Evolutionary conservation across 2,329 filamentous ascomycete species (phyloP).

Genomic region (Aureobasidium melanogenum): DNA sequence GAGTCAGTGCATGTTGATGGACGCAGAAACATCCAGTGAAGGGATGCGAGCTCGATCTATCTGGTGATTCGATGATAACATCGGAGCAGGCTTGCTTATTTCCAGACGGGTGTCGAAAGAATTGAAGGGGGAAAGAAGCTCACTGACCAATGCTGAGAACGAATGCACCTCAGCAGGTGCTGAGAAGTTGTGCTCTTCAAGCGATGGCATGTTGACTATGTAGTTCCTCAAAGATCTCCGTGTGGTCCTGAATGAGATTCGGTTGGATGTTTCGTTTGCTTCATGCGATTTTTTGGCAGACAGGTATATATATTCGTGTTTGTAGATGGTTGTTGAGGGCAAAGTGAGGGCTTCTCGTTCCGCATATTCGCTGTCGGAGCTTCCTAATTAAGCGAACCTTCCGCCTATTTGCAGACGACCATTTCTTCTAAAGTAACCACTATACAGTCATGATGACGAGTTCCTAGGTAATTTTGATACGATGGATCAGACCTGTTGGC

Average conservation of each 20-base stretch:
- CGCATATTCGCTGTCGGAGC: neutral
- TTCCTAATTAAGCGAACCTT: neutral
- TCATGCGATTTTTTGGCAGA: neutral
- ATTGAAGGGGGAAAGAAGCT: neutral
- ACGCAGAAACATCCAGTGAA: neutral
- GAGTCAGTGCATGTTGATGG: neutral
- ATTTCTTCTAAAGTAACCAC: neutral
- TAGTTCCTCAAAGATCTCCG: too few relatives aligned
- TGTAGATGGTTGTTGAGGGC: neutral
- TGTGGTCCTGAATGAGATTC: neutral
- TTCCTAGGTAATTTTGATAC: neutral
- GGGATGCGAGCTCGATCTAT: too few relatives aligned
- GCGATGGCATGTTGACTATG: slow-evolving; percentile 17
- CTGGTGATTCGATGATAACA: neutral
- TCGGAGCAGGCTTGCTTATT: neutral
- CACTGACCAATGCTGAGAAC: slow-evolving; percentile 34
- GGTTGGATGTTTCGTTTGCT: too few relatives aligned
- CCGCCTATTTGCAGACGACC: neutral
- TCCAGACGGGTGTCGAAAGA: neutral
- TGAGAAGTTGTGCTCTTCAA: slow-evolving; percentile 30
- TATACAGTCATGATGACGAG: neutral
- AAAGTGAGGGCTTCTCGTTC: neutral
- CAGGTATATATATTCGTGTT: neutral
- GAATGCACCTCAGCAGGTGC: slow-evolving; percentile 31
- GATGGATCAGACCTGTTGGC: too few relatives aligned